Evolutionary conservation across 2,329 filamentous ascomycete genomes (phyloP).

Genomic region (Cercospora canescens): DNA sequence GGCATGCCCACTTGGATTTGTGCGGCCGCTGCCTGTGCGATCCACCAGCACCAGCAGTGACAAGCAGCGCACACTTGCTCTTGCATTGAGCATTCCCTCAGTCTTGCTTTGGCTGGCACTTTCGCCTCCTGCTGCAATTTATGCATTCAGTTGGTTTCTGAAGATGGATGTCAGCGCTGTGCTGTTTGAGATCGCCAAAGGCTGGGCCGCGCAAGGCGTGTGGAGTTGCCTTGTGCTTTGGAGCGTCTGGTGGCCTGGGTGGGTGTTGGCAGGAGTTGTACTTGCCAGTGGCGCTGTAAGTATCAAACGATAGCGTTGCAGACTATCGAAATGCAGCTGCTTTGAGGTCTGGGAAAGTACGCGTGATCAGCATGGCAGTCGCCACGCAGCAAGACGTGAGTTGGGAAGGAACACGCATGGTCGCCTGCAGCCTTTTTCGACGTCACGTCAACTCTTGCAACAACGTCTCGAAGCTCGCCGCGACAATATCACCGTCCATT

Average conservation of each 20-base stretch:
- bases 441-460: not conserved
- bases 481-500: not conserved
- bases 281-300: constrained; percentile 26
- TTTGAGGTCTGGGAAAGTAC: not conserved
- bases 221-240: constrained; percentile 35
- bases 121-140: constrained; percentile 27
- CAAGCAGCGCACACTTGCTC: not conserved
- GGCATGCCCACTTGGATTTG: constrained; percentile 76
- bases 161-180: constrained; percentile 24
- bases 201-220: constrained; percentile 35
- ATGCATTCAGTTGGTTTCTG: constrained; percentile 23
- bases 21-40: constrained; percentile 40
- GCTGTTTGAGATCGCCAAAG: constrained; percentile 34
- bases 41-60: constrained; percentile 4
- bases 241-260: constrained; percentile 37
- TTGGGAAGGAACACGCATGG: not conserved
- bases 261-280: constrained; percentile 30
- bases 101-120: constrained; percentile 19
- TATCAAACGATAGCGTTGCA: constrained; percentile 2
- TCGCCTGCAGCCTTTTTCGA: constrained; percentile 2
- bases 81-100: constrained; percentile 15
- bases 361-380: not conserved
- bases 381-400: not conserved
- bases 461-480: not conserved
- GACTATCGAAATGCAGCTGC: not conserved